phyloP scores from a whole-genome alignment of 2,329 filamentous ascomycete genomes.

The Sporothrix brasiliensis region DNA sequence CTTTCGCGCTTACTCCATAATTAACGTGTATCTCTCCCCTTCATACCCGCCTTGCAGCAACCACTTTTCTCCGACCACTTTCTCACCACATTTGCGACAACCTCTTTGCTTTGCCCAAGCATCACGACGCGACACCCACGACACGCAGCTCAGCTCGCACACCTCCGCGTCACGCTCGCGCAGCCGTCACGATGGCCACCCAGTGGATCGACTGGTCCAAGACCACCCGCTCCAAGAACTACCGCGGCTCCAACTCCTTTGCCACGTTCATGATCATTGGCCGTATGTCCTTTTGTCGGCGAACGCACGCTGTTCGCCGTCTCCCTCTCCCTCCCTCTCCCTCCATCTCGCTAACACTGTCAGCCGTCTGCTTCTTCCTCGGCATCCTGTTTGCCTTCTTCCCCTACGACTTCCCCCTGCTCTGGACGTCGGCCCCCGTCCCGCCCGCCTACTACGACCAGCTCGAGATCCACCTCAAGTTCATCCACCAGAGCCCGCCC shows the following conservation, averaged over 20 bases:
- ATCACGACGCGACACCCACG: neutral
- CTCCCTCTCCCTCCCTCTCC: neutral
- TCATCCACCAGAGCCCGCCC: slow-evolving; percentile 87
- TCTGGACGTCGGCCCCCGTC: slow-evolving; percentile 72
- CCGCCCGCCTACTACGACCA: slow-evolving; percentile 74
- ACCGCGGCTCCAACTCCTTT: slow-evolving; percentile 71
- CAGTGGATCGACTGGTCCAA: slow-evolving; percentile 58
- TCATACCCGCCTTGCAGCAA: neutral
- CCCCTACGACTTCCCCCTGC: slow-evolving; percentile 91
- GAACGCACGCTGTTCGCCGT: no score
- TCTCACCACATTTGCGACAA: neutral
- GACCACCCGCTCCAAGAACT: slow-evolving; percentile 60
- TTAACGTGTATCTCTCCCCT: slow-evolving; percentile 1
- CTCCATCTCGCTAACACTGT: neutral
- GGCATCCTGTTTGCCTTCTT: slow-evolving; percentile 96
- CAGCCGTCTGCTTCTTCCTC: slow-evolving; percentile 63
- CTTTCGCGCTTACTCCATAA: neutral
- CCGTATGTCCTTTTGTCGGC: slow-evolving; percentile 56
- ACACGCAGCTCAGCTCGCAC: neutral
- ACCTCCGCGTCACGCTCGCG: neutral
- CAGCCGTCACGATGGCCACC: slow-evolving; percentile 32
- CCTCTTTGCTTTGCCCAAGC: neutral
- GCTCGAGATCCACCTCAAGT: slow-evolving; percentile 85
- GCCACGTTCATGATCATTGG: slow-evolving; percentile 96
- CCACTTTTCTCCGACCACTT: neutral